Conservation (phyloP, 2,329 filamentous ascomycete genomes). For the Nannizziopsis arthrosporioides region DNA sequence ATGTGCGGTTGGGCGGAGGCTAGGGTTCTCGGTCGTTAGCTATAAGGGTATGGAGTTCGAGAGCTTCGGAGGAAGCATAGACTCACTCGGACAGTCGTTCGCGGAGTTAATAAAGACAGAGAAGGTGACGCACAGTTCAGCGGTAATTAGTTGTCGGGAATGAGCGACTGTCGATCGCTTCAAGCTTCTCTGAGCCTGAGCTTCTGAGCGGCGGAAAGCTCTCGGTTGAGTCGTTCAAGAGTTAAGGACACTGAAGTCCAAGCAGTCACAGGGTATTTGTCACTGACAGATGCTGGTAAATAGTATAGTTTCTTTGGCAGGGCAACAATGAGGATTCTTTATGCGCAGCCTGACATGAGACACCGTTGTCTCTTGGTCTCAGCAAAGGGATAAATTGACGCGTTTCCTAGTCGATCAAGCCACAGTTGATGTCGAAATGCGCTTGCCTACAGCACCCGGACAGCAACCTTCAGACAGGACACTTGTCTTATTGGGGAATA, state of each 20-base stretch:
- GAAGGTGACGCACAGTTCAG: neutral
- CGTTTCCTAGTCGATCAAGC: neutral
- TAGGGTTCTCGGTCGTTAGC: no score
- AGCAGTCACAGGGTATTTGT: neutral
- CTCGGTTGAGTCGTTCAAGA: neutral
- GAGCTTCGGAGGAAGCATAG: no score
- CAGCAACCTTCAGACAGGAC: neutral
- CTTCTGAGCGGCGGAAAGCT: neutral
- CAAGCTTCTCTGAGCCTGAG: neutral
- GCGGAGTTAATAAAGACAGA: neutral
- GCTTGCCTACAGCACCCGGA: slow-evolving; percentile 2
- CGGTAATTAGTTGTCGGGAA: slow-evolving; percentile 1
- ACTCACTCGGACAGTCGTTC: no score
- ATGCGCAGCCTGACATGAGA: no score
- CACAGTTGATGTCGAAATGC: slow-evolving; percentile 7
- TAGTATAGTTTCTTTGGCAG: neutral
- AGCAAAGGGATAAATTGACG: neutral
- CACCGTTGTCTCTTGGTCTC: slow-evolving; percentile 1
- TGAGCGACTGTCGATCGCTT: slow-evolving; percentile 1
- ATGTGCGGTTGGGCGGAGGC: no score
- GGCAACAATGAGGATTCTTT: neutral
- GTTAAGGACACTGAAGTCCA: neutral
- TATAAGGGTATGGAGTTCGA: no score
- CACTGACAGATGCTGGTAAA: neutral
- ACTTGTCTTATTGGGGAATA: neutral